Evolutionary conservation across 176 grass and related monocot species (phyloP), one percentile per base, ranked within the genome.

Genomic region (Puccinellia tenuiflora): DNA sequence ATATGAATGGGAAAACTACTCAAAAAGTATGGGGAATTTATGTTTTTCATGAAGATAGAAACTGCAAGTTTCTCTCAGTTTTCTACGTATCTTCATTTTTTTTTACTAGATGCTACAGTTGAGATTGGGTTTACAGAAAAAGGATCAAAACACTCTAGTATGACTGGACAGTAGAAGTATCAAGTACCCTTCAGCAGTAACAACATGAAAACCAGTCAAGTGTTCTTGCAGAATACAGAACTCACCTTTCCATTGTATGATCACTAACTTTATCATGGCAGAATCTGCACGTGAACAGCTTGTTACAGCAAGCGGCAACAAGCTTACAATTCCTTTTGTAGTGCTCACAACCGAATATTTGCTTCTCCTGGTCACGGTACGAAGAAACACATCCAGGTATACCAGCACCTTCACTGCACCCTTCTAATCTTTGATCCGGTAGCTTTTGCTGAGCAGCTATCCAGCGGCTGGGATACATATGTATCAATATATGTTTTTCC

Each of bases 191-290:
- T 46, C 12, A 4, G n/a, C 9, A 34, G 30, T 46, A 90, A 73
- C 13, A 75, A 33, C 47, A 79, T 75, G 18, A 77, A 78, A 84
- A 68, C 16, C 3, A 13, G 69, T 15, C 2, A 47, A 73, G 7
- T 72, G 52, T 66, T 46, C 14, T 45, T 64, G 76, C 62, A 85
- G 34, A 33, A n/a, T 43, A 30, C 51, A 62, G n/a, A 83, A 72
- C 78, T 38, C 89, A 99, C 97, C 97, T 96, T 85, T 99, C 97
- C 93, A 99, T 96, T 13, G 84, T 85, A 82, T 99, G 97, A 30
- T 99, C 97, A 22, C 97, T 99, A 81, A 99, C 91, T 94, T 94
- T 99, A 87, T 99, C 97, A 86, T 99, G 97, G 64, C 97, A 99
- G 79, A 99, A 99, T 85, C 97, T 87, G 86, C 97, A 99, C 55